Evolutionary conservation across 768 basidiomycete genomes (phyloP), one percentile per base, ranked within the genome.

Genomic region (Pisolithus albus): DNA sequence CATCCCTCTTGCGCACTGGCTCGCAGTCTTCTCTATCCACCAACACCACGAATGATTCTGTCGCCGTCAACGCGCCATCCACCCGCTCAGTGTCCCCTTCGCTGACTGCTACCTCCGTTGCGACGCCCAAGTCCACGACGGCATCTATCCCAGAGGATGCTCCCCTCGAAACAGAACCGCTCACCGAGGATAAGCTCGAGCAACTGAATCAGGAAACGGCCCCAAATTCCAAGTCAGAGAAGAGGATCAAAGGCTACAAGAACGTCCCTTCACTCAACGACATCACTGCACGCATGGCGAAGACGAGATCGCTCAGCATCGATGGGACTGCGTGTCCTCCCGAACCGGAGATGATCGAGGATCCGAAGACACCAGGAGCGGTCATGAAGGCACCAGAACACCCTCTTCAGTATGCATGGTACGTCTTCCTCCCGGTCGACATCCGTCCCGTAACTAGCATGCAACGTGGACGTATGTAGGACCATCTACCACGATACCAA

Each of bases 401-500:
- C 64, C 92, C 92, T 6, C 72, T 95, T 23, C 87, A 91, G 61
- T 87, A 84, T 65, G 65, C 81, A 38, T 95, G 92, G 90, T 92
- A 39, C 44, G 64, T 64, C 4, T 41, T 47, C n/a, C 7, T 51
- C 23, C n/a, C 47, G 40, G 5, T 19, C 19, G 26, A 30, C 16
- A 40, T 40, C 28, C 15, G 6, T 30, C 39, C 10, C 40, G 26
- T 28, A 40, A 28, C 42, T 42, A 40, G 26, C 49, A 11, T 50
- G 30, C 37, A 43, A 36, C 40, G 50, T 23, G 49, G 47, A 41
- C 36, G 34, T 34, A 34, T 5, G 13, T 61, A 92, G 91, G 92
- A 93, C 89, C 11, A 77, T 95, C 55, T 96, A 82, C 67, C 90
- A 92, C 67, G 93, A 96, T 64, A 79, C 84, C 21, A 95, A 94